Base-by-base conservation (phyloP, 305 asterid species). In the Fraxinus latifolia region DNA sequence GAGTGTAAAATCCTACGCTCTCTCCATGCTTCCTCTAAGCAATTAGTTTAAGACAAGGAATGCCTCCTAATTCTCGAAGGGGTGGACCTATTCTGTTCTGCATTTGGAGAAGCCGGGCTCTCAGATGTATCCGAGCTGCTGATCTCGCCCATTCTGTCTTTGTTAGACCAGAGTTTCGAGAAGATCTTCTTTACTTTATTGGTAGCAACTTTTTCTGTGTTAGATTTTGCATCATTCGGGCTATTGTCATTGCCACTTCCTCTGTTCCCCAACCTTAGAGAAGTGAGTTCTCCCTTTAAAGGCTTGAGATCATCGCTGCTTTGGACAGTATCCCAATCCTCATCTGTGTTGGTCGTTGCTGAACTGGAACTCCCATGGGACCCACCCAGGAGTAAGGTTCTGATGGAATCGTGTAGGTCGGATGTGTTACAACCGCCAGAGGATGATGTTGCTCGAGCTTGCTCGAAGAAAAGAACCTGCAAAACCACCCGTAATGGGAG, bases 81-180 rank as follows among this genome's bases (percentile, higher is more conserved):
- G 29, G 91, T 89, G 3, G 91, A 91, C 83, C 88, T 90, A 7
- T 88, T 86, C 68, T 91, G 95, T 81, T 90, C 97, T 0, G 92
- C 93, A 58, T 86, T 89, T 9, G 98, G 87, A 1, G 98, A 94
- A 60, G 92, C 89, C 0, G 89, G 92, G 83, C 97, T 91, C 53
- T 87, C 97, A 0, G 97, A 93, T 3, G 97, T 90, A 79, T 93
- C 98, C 1, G 95, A 95, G 87, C 95, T 88, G 83, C 95, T 92
- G 75, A 88, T 91, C 89, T 91, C 96, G 0, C 93, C 86, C 7
- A 79, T 75, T 76, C 90, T 86, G 4, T 91, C 96, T 88, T 87
- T 91, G 80, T 83, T 86, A 5, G 97, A 92, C 97, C 95, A 93
- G 5, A 92, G 86, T 71, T 89, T 90, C 5, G 92, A 84, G 73